phyloP scores from a whole-genome alignment of 2,329 filamentous ascomycete genomes.

The Beauveria caledonica region DNA sequence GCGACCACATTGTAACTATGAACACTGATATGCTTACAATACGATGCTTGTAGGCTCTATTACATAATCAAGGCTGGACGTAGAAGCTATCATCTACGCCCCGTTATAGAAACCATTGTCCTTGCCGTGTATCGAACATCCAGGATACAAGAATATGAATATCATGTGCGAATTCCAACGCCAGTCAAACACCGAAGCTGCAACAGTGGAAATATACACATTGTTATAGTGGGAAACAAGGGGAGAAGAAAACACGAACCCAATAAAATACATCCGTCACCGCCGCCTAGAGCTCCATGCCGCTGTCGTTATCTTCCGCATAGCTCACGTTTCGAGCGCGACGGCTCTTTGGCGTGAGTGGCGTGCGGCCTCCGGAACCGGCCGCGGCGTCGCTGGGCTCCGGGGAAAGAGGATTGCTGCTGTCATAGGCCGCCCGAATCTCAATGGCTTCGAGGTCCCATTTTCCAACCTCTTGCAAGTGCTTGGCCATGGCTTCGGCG shows the following conservation, averaged over 20 bases:
- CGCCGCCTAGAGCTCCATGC: constrained; percentile 16
- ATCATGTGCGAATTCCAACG: background rate
- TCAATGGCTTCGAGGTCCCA: constrained; percentile 65
- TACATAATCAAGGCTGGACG: background rate
- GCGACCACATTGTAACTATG: background rate
- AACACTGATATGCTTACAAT: background rate
- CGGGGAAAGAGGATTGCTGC: constrained; percentile 38
- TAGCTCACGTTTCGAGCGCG: constrained; percentile 32
- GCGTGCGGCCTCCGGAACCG: background rate
- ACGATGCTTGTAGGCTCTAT: background rate
- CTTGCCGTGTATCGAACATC: background rate
- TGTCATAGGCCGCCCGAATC: constrained; percentile 44
- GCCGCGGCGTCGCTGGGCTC: constrained; percentile 15
- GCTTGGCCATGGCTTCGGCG: constrained; percentile 46
- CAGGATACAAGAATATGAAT: background rate
- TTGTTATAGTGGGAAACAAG: background rate
- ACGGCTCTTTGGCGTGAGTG: constrained; percentile 22
- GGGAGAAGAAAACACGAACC: background rate
- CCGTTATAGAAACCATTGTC: too few relatives aligned
- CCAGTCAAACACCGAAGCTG: constrained; percentile 5
- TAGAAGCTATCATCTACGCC: background rate
- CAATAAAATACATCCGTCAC: background rate
- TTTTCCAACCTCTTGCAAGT: constrained; percentile 50
- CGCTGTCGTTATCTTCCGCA: constrained; percentile 25
- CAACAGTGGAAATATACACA: background rate